phyloP scores from a whole-genome alignment of 1,139 yeast species.

The Magnusiomyces fungicola region DNA sequence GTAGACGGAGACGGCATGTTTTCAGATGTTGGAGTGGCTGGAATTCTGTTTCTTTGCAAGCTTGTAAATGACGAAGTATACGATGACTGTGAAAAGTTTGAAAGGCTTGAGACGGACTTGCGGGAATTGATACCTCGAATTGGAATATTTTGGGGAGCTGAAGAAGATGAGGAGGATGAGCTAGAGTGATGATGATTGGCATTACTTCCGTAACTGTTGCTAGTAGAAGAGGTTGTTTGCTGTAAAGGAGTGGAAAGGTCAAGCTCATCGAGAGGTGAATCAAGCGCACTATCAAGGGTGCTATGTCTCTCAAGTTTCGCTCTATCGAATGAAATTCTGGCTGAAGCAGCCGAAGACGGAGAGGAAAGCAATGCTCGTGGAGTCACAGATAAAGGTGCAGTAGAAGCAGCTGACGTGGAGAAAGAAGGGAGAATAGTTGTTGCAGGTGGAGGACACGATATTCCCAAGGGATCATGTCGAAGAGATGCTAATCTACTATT shows the following conservation, averaged over 20 bases:
- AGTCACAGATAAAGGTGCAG: background rate
- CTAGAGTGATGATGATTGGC: background rate
- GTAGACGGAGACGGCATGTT: slow-evolving; percentile 23
- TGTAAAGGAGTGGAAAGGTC: slow-evolving; percentile 4
- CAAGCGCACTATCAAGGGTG: slow-evolving; percentile 1
- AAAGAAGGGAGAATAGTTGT: too few species aligned
- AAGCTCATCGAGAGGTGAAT: slow-evolving; percentile 6
- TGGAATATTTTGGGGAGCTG: slow-evolving; percentile 2
- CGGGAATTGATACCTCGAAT: background rate
- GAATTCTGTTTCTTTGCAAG: slow-evolving; percentile 14
- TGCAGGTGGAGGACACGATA: background rate
- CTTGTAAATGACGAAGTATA: slow-evolving; percentile 10
- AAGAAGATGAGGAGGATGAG: slow-evolving; percentile 1
- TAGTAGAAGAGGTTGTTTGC: background rate
- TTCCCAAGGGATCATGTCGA: background rate
- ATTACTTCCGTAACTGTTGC: background rate
- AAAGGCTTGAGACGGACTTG: slow-evolving; percentile 2
- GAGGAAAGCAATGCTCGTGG: slow-evolving; percentile 4
- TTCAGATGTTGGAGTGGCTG: slow-evolving; percentile 9
- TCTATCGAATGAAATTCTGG: background rate
- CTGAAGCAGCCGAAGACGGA: background rate
- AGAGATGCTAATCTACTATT: background rate
- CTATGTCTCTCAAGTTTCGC: background rate
- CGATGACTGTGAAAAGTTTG: slow-evolving; percentile 5
- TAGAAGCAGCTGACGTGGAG: background rate